Conservation (phyloP, 2,329 filamentous ascomycete species). For the Cadophora malorum region DNA sequence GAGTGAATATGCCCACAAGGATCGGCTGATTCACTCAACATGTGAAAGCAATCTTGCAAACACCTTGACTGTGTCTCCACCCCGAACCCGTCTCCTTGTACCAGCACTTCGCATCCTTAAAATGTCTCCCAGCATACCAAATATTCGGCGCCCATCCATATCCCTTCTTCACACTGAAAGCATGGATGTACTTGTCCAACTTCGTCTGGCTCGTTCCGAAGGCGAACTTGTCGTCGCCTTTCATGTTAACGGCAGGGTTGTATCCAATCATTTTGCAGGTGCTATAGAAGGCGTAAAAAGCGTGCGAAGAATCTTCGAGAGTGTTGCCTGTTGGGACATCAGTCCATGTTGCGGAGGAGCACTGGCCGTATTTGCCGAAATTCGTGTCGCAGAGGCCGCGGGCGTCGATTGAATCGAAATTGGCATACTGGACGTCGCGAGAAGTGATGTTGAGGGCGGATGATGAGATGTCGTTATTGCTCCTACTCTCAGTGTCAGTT, state of each 20-base stretch:
- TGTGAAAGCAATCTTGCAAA: slow-evolving; percentile 1
- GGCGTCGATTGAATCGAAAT: background rate
- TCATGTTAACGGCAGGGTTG: background rate
- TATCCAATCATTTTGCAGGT: background rate
- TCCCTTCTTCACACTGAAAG: background rate
- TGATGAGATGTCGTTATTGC: background rate
- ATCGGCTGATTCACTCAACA: background rate
- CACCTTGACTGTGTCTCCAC: slow-evolving; percentile 1
- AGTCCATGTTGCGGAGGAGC: background rate
- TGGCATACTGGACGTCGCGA: background rate
- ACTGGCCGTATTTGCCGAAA: background rate
- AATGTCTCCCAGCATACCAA: background rate
- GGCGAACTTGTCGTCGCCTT: background rate
- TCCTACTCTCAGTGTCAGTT: no score
- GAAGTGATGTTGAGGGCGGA: background rate
- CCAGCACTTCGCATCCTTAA: background rate
- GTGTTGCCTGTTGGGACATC: background rate
- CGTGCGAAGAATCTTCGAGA: background rate
- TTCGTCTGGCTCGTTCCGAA: background rate
- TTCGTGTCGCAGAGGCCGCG: background rate
- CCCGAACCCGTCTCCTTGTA: background rate
- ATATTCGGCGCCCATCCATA: background rate
- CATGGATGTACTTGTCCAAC: background rate
- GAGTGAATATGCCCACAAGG: no score
- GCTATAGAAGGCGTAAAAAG: background rate